Base-by-base conservation (phyloP, 129 eudicot species). In the Centrapalus pauciflorus region DNA sequence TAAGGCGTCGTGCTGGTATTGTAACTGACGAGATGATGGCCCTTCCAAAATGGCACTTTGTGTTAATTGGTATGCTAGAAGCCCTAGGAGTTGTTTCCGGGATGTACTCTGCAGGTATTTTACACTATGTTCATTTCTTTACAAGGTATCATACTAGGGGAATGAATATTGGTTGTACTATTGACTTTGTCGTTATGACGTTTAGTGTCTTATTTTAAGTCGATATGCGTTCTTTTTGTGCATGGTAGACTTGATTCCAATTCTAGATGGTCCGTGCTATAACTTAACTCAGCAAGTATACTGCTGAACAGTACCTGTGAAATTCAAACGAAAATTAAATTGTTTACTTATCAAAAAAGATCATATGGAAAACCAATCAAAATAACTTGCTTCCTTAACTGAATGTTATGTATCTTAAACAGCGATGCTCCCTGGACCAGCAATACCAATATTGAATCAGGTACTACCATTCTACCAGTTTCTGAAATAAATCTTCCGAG, bases 341-440 rank as follows among this genome's bases (percentile, higher is more conserved):
- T 73, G 26, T 54, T 57, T 35, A 7, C 73, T 48, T 41, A 16
- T 35, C 14, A 35, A 61, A 48, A 70, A 13, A 13, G 43, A 25
- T 7, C 27, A 41, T 26, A 41, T 26, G 62, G 56, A 33, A 37
- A 46, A 41, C 26, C 45, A 14, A 23, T 64, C 40, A 19, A 49
- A 27, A 17, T 45, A 64, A 29, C 34, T 27, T 35, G 43, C 35
- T 71, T 66, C 38, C 61, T 12, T 25, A 61, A 63, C 65, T 83
- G 66, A 60, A 67, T 55, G 9, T 13, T 64, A 56, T 74, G 45
- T 72, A 29, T 79, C 59, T 77, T 76, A 77, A 63, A 72, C 96
- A 92, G 98, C 96, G 1, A 88, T 74, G 91, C 96, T 92, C 64
- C 98, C 98, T 66, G 98, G 98, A 68, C 98, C 98, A 70, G 95